Evolutionary conservation across 2,329 filamentous ascomycete species (phyloP).

Genomic region (Beauveria sp.): DNA sequence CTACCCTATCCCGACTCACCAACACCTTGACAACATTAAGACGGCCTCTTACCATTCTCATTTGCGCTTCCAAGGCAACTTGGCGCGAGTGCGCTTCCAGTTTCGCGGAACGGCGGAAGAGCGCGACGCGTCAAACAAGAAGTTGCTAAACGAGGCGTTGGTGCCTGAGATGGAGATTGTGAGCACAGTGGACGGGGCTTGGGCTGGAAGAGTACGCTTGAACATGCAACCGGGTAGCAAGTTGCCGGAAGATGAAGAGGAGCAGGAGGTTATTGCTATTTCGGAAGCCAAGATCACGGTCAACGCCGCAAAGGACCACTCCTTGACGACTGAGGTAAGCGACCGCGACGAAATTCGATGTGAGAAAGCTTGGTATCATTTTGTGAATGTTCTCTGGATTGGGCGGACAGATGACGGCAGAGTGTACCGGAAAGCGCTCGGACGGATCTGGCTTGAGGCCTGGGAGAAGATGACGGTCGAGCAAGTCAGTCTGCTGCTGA

Average conservation of each 20-base stretch:
- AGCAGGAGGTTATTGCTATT: conserved; percentile 10
- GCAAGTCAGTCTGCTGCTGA: background rate
- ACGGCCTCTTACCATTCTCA: background rate
- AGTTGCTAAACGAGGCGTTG: background rate
- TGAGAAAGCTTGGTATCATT: background rate
- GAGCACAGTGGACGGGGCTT: background rate
- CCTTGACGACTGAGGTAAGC: background rate
- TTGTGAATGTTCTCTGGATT: conserved; percentile 13
- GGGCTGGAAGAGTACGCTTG: conserved; percentile 7
- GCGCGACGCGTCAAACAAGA: background rate
- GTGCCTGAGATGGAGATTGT: conserved; percentile 11
- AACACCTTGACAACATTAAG: background rate
- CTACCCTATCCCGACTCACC: conserved; percentile 6
- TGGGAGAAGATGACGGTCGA: conserved; percentile 11
- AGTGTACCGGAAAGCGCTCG: conserved; percentile 9
- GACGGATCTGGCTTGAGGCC: conserved; percentile 3
- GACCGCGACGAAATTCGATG: background rate
- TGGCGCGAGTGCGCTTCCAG: conserved; percentile 3
- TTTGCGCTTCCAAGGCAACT: conserved; percentile 6
- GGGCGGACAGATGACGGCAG: background rate
- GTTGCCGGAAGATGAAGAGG: background rate
- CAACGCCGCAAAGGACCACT: background rate
- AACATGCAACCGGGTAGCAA: conserved; percentile 1
- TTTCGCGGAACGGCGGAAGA: background rate
- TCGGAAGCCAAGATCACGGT: background rate